phyloP scores from a whole-genome alignment of 257 asterid species.

The Perilla frutescens region DNA sequence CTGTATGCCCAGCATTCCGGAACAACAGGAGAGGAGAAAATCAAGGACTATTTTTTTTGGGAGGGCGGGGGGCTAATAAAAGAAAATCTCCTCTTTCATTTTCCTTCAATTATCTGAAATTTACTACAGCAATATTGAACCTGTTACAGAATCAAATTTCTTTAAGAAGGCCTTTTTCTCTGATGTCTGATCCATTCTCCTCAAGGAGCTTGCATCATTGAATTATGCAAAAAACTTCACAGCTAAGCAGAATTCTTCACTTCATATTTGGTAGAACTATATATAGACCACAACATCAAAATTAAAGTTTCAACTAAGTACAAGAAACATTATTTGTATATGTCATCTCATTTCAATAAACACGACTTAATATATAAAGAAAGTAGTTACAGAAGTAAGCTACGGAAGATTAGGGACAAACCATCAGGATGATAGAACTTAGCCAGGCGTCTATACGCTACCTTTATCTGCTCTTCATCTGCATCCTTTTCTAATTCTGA shows the following conservation, averaged over 20 bases:
- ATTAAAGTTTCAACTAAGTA: background rate
- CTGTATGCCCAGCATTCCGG: conserved; percentile 19
- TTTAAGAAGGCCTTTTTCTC: conserved; percentile 14
- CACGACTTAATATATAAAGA: background rate
- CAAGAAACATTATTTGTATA: background rate
- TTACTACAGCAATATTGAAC: background rate
- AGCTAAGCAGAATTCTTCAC: conserved; percentile 32
- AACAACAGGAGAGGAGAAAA: background rate
- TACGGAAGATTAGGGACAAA: conserved; percentile 49
- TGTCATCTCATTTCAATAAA: background rate
- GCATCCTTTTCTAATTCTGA: conserved; percentile 91
- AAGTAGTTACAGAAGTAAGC: conserved; percentile 10
- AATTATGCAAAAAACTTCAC: conserved; percentile 26
- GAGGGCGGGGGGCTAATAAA: background rate
- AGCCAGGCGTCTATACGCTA: conserved; percentile 88
- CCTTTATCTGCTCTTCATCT: conserved; percentile 86
- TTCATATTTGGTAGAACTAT: conserved; percentile 26
- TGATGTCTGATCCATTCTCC: conserved; percentile 26
- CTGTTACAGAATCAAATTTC: conserved; percentile 21
- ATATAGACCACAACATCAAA: conserved; percentile 7
- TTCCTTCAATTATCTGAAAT: conserved; percentile 17
- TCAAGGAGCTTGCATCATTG: conserved; percentile 31
- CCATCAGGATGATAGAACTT: conserved; percentile 99
- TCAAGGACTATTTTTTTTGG: conserved; percentile 2
- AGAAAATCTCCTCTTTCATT: background rate